Percentiles rank a stretch among this genome's conserved stretches.
These are phyloP conservation scores for Hyaloscypha bicolor DNA, from an alignment of 495 filamentous ascomycete genomes.

Conservation along the genomic window DNA sequence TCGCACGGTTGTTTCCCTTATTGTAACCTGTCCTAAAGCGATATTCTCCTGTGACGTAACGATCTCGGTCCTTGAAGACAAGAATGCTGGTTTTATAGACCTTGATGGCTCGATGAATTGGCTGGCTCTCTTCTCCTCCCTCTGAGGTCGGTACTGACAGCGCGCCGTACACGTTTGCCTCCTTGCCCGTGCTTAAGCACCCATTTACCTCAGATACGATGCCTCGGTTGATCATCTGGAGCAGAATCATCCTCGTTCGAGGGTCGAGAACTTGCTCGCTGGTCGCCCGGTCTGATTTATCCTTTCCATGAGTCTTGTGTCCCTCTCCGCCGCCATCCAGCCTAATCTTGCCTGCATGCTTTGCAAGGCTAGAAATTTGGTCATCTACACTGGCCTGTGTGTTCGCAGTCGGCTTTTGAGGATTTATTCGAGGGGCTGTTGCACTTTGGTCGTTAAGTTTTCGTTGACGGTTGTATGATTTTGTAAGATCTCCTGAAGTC, in stretches of 20 bases:
- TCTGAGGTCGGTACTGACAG: slow-evolving; percentile 47
- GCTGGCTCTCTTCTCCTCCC: slow-evolving; percentile 43
- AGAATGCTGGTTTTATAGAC: slow-evolving; percentile 97
- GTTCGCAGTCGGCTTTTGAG: slow-evolving; percentile 83
- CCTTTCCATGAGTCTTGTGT: slow-evolving; percentile 56
- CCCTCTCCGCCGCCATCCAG: slow-evolving; percentile 67
- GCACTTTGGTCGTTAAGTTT: slow-evolving; percentile 57
- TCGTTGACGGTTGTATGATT: slow-evolving; percentile 88
- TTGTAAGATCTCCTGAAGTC: slow-evolving; percentile 73
- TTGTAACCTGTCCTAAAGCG: slow-evolving; percentile 81
- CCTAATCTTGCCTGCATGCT: slow-evolving; percentile 86
- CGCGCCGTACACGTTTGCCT: slow-evolving; percentile 95
- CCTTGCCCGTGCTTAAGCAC: slow-evolving; percentile 92
- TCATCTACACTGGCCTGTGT: slow-evolving; percentile 79
- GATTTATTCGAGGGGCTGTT: slow-evolving; percentile 72
- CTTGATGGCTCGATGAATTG: slow-evolving; percentile 82
- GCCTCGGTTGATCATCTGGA: slow-evolving; percentile 90
- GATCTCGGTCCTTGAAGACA: slow-evolving; percentile 95
- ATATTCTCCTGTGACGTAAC: slow-evolving; percentile 92
- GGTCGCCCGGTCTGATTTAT: slow-evolving; percentile 91
- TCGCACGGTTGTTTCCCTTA: slow-evolving; percentile 88
- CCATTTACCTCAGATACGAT: slow-evolving; percentile 85
- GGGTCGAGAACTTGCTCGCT: slow-evolving; percentile 93
- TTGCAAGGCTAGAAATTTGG: slow-evolving; percentile 78
- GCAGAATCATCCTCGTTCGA: slow-evolving; percentile 88